A percentile compares a stretch with the other conserved stretches of the same genome.
Conservation (phyloP, 345 rosid genomes). For the Orychophragmus violaceus region DNA sequence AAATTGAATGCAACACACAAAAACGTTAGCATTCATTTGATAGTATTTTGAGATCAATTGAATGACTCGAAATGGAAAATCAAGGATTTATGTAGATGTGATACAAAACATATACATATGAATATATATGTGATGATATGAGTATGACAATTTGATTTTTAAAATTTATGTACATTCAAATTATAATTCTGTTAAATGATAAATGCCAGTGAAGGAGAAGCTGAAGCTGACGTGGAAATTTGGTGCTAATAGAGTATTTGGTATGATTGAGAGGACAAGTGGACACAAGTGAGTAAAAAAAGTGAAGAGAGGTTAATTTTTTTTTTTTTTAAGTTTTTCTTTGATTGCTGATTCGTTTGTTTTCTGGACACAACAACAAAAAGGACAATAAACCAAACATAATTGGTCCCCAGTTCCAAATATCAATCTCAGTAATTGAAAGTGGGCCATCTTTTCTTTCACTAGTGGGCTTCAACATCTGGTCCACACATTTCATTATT, state of each 20-base stretch:
- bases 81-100: neutral
- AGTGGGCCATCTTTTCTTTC: constrained; percentile 19
- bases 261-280: constrained; percentile 26
- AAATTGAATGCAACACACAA: neutral
- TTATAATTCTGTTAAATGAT: neutral
- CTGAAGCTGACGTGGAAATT: constrained; percentile 23
- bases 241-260: constrained; percentile 19
- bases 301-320: constrained; percentile 14
- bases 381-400: constrained; percentile 19
- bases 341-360: constrained; percentile 10
- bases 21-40: neutral
- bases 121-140: neutral
- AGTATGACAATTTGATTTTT: neutral
- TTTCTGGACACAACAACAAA: constrained; percentile 6
- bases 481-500: constrained; percentile 25
- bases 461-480: constrained; percentile 28
- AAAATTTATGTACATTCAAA: neutral
- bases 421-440: neutral
- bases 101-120: neutral
- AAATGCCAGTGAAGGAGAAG: neutral
- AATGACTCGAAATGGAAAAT: neutral
- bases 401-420: constrained; percentile 26
- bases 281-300: constrained; percentile 27
- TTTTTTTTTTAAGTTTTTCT: neutral
- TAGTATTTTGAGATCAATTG: neutral